Percentiles rank a stretch among this genome's conserved stretches.
Evolutionary conservation across 2,329 filamentous ascomycete species (phyloP).

Genomic region (Verticillium zaregamsianum): DNA sequence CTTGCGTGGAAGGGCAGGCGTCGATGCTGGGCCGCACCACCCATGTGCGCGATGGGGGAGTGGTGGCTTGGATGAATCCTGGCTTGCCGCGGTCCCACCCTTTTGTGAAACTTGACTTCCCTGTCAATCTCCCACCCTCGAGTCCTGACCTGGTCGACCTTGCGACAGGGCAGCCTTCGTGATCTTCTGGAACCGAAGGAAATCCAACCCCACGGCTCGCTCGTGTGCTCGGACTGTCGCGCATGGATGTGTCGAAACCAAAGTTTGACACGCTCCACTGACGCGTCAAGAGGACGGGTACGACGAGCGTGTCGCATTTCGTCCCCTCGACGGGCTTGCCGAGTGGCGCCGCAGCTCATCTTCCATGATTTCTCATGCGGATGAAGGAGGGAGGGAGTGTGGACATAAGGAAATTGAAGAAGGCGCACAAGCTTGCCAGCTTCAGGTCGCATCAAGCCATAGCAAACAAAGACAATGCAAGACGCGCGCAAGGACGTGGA

Average conservation of each 20-base stretch:
- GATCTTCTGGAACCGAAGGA: constrained; percentile 37
- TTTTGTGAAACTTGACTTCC: constrained; percentile 50
- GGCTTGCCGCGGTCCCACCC: constrained; percentile 31
- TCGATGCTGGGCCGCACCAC: background rate
- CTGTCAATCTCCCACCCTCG: constrained; percentile 40
- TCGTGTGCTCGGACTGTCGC: constrained; percentile 3
- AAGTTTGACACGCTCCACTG: background rate
- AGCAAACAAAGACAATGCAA: background rate
- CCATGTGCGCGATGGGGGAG: background rate
- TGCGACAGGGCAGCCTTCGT: constrained; percentile 33
- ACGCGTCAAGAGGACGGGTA: background rate
- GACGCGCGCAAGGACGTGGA: background rate
- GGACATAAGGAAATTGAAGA: background rate
- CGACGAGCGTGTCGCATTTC: background rate
- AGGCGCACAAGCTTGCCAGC: background rate
- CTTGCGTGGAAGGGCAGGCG: background rate
- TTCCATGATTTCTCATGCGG: constrained; percentile 1
- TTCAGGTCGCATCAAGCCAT: background rate
- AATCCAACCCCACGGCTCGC: constrained; percentile 14
- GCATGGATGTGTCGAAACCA: background rate
- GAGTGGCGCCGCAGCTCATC: background rate
- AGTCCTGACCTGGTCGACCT: constrained; percentile 39
- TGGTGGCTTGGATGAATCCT: background rate
- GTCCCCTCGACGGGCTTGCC: background rate
- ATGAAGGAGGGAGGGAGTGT: background rate